Percentiles rank a stretch among this genome's conserved stretches.
These are phyloP conservation scores for Dendrobium huoshanense DNA, from an alignment of 106 monocot species.

Conservation along the genomic window DNA sequence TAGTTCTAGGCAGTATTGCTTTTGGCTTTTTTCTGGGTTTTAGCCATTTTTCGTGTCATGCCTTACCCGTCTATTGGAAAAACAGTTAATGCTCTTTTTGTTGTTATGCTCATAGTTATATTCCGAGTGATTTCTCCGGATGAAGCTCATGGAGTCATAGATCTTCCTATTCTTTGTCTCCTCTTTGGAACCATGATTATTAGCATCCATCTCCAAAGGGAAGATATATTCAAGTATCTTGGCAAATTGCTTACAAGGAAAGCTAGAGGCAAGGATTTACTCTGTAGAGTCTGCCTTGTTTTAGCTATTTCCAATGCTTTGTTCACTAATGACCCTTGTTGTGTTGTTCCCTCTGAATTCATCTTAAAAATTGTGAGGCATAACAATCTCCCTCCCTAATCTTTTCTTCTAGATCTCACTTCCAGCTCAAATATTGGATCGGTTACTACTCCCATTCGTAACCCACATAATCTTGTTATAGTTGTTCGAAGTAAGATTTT, in stretches of 20 bases:
- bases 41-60: conserved; percentile 45
- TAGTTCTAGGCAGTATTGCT: conserved; percentile 36
- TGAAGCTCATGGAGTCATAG: conserved; percentile 35
- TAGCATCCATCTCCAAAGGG: conserved; percentile 35
- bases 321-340: conserved; percentile 46
- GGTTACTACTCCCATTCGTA: conserved; percentile 34
- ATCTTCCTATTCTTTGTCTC: conserved; percentile 52
- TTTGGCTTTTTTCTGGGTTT: conserved; percentile 40
- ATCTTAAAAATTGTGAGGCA: conserved; percentile 35
- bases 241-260: conserved; percentile 36
- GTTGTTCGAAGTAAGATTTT: conserved; percentile 40
- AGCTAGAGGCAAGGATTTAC: conserved; percentile 36
- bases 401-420: conserved; percentile 43
- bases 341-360: conserved; percentile 41
- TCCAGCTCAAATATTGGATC: conserved; percentile 48
- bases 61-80: conserved; percentile 42
- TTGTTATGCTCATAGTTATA: conserved; percentile 40
- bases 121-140: conserved; percentile 43
- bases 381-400: conserved; percentile 35
- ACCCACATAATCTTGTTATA: conserved; percentile 43
- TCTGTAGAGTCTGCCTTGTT: conserved; percentile 29
- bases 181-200: conserved; percentile 60
- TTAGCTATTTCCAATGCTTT: conserved; percentile 37
- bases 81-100: conserved; percentile 38
- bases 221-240: conserved; percentile 41